phyloP scores from a whole-genome alignment of 1,139 yeast genomes.

The Magnusiomyces paraingens region DNA sequence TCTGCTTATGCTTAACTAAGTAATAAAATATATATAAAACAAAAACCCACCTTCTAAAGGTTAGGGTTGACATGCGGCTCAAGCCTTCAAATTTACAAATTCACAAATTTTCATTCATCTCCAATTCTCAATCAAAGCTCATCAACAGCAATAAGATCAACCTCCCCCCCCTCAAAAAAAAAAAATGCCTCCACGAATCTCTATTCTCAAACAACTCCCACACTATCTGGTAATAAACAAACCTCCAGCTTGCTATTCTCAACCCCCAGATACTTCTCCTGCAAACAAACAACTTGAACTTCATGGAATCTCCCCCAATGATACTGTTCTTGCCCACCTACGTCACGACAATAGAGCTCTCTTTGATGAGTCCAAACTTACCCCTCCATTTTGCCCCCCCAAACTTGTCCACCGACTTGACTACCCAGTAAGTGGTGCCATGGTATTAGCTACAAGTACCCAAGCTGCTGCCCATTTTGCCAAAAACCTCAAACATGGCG shows the following conservation, averaged over 20 bases:
- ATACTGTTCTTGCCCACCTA: conserved; percentile 18
- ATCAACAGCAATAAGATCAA: no score
- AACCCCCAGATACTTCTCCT: conserved; percentile 18
- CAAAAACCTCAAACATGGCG: conserved; percentile 19
- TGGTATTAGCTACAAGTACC: conserved; percentile 26
- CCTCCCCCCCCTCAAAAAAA: not conserved
- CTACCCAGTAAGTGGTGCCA: conserved; percentile 28
- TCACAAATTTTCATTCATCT: no score
- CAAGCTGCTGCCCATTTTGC: conserved; percentile 24
- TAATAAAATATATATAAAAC: no score
- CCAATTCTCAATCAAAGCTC: no score
- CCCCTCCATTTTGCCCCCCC: conserved; percentile 21
- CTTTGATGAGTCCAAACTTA: conserved; percentile 18
- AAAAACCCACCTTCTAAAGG: no score
- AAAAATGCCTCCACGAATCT: conserved; percentile 6
- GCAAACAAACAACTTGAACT: conserved; percentile 1
- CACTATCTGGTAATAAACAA: conserved; percentile 25
- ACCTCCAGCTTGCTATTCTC: conserved; percentile 24
- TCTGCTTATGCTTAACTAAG: no score
- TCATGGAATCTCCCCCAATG: not conserved
- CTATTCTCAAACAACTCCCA: conserved; percentile 14
- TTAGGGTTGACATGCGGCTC: no score
- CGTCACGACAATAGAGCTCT: conserved; percentile 20
- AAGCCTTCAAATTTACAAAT: no score
- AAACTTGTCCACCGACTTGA: conserved; percentile 29